Evolutionary conservation across 2,329 filamentous ascomycete species (phyloP), one percentile per base, ranked within the genome.

Genomic region (Arthrobotrys megalospora): DNA sequence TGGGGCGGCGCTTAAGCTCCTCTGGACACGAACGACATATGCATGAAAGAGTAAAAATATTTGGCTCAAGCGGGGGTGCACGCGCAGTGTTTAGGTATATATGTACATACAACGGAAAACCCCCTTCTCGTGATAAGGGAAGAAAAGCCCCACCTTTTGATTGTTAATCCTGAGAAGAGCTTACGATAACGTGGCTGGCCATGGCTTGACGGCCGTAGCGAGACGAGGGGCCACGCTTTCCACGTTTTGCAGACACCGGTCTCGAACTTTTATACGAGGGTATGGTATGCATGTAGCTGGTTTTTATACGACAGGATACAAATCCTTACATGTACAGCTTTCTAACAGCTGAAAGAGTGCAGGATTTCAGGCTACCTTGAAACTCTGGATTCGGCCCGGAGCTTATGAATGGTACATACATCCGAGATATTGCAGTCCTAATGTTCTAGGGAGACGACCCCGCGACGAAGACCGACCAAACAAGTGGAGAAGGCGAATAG

Each of bases 1-100:
- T 28, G 24, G 45, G 48, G 48, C 28, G 64, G 64, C 64, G 64
- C 64, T 67, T 67, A 67, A 52, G 45, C 45, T 65, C 43, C 43
- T 28, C 5, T 38, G 36, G 38, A 60, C 34, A 60, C 55, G 34
- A 66, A 32, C 38, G 11, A n/a, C 21, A 28, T 32, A 38, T 60
- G 34, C 62, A 66, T 52, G 14, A 36, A 32, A 52, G 21, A n/a
- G 5, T 1, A 32, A n/a, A 28, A 52, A 24, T 21, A 28, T 50
- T 11, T 50, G 28, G 47, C 47, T 50, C 47, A 14, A 41, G 36
- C 36, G 12, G 36, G 8, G 12, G 12, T n/a, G 47, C 19, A 48
- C 45, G 45, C 24, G 19, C 11, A 24, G 45, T 19, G 28, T 28
- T n/a, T n/a, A n/a, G n/a, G n/a, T n/a, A n/a, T n/a, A n/a, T 28